Base-by-base conservation (phyloP, 2,329 filamentous ascomycete genomes). In the Didymella arachidicola region DNA sequence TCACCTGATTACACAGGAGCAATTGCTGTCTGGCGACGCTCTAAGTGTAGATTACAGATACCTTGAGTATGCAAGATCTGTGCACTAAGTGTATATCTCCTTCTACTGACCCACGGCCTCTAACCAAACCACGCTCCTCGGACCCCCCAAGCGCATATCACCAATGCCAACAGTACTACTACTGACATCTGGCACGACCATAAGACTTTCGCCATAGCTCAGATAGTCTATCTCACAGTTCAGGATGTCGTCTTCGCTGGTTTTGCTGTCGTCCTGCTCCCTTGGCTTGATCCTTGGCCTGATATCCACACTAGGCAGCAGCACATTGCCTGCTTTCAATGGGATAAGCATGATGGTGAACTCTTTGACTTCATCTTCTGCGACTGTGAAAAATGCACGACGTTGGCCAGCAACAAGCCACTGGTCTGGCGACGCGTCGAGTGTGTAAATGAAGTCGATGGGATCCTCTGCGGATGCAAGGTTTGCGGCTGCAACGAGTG, bases 381-480 rank as follows among this genome's bases (percentile, higher is more conserved):
- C 63, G 3, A 77, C 86, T 7, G 84, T 84, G 69, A 97, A 96
- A 70, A 92, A 90, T 0, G 89, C 91, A 63, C 91, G 90, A 47
- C 91, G 85, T 42, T 89, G 87, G 0, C 93, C 94, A 22, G 92
- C 93, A 3, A 98, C 80, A 1, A 97, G 85, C 94, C 94, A 98
- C 0, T 86, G 83, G 38, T 94, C 92, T 2, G 85, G 79, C 16
- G 88, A 86, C 0, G 89, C 89, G 14, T 87, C 86, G 22, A 98
- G 82, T 66, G 97, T 93, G 76, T 95, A 96, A 64, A 89, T 87
- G 71, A 96, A 96, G 62, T 93, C 87, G 1, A 93, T 80, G 22
- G 86, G 82, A 0, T 81, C 80, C 14, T 72, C 68, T 3, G 69
- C 59, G 2, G 66, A 53, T 6, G 60, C 14, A 19, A 74, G 66